Percentiles rank a stretch among this genome's conserved stretches.
Conservation (phyloP, 352 stramenopile genomes). For the Phytopythium mirpurense region DNA sequence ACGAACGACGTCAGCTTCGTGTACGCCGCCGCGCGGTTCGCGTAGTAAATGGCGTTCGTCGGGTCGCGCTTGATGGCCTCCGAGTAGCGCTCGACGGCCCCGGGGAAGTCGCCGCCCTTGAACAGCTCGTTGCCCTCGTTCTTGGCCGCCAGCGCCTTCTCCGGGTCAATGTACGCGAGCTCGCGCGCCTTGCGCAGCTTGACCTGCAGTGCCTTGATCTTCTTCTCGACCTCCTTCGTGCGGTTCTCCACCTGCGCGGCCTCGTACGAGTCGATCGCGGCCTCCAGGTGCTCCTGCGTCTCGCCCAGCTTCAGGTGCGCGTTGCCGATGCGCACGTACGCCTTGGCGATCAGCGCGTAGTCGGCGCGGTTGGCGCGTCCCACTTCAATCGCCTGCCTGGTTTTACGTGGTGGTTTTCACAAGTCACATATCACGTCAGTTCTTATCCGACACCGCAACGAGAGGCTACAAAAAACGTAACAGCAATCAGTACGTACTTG, state of each 20-base stretch:
- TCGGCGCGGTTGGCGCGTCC: constrained; percentile 92
- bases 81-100: constrained; percentile 92
- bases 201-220: constrained; percentile 93
- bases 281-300: constrained; percentile 79
- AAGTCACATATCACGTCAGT: no score
- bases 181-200: constrained; percentile 95
- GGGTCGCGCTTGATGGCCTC: constrained; percentile 99
- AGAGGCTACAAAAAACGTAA: no score
- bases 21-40: constrained; percentile 97
- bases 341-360: constrained; percentile 96
- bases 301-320: constrained; percentile 94
- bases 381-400: constrained; percentile 92
- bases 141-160: constrained; percentile 97
- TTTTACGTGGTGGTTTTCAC: no score
- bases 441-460: not conserved
- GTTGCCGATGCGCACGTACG: constrained; percentile 95
- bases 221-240: constrained; percentile 92
- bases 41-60: constrained; percentile 96
- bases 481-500: constrained; percentile 44
- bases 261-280: constrained; percentile 86
- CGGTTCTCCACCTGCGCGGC: constrained; percentile 85
- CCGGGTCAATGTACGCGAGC: constrained; percentile 95
- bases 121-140: constrained; percentile 98
- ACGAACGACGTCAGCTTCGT: constrained; percentile 97
- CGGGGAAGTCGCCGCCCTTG: constrained; percentile 92